Percentiles rank a stretch among this genome's conserved stretches.
phyloP scores from a whole-genome alignment of 2,329 filamentous ascomycete species.

The Cadophora luteo-olivacea region DNA sequence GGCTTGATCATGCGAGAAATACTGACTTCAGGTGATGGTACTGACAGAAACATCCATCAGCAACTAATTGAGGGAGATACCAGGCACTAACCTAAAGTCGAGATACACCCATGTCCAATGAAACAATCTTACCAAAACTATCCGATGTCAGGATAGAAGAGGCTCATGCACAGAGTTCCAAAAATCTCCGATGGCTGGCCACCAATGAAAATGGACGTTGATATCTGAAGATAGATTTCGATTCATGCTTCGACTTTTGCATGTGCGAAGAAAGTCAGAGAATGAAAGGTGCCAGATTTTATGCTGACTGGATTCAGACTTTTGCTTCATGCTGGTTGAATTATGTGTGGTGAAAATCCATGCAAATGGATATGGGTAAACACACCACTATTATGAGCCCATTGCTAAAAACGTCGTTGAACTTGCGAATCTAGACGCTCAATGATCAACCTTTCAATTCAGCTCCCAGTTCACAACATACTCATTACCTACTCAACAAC shows the following conservation, averaged over 20 bases:
- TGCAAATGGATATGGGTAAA: too few species aligned
- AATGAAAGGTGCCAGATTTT: not conserved
- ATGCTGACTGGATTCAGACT: too few species aligned
- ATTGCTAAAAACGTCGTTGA: too few species aligned
- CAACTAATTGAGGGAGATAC: not conserved
- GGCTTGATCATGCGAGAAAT: not conserved
- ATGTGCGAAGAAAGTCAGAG: not conserved
- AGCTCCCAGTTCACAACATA: too few species aligned
- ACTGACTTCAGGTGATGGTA: not conserved
- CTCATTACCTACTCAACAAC: constrained; percentile 24
- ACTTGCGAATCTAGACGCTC: too few species aligned
- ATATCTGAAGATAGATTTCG: not conserved
- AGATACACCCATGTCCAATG: not conserved
- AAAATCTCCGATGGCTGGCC: not conserved
- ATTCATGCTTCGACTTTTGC: not conserved
- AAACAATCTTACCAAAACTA: not conserved
- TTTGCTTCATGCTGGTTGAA: too few species aligned
- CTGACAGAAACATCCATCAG: constrained; percentile 2
- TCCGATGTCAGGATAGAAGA: constrained; percentile 7
- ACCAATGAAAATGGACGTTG: not conserved
- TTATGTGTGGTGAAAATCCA: too few species aligned
- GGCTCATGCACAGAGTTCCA: not conserved
- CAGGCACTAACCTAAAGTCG: not conserved
- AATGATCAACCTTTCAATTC: too few species aligned
- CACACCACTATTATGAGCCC: too few species aligned